A percentile compares a stretch with the other conserved stretches of the same genome.
phyloP scores from a whole-genome alignment of 2,329 filamentous ascomycete species.

The Paraconiothyrium sp. region DNA sequence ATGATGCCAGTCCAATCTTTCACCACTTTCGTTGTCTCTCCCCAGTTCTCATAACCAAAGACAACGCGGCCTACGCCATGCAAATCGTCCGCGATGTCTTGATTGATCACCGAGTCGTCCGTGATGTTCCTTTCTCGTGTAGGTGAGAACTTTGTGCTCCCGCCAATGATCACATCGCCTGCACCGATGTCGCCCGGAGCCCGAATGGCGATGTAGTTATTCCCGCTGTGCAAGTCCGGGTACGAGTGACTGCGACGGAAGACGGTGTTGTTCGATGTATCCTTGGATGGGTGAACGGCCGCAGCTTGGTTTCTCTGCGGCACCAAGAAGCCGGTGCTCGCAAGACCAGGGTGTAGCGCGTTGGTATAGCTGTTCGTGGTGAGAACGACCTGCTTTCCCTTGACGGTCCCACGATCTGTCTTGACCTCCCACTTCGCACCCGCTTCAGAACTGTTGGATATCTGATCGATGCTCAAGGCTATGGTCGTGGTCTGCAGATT shows the following conservation, averaged over 20 bases:
- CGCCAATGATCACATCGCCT: constrained; percentile 15
- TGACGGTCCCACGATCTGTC: constrained; percentile 14
- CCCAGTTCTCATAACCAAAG: constrained; percentile 15
- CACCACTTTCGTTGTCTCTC: constrained; percentile 7
- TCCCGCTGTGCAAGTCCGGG: constrained; percentile 11
- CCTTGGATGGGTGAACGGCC: constrained; percentile 9
- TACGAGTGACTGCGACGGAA: constrained; percentile 14
- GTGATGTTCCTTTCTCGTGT: constrained; percentile 13
- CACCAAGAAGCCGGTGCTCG: constrained; percentile 9
- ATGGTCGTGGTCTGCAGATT: constrained; percentile 14
- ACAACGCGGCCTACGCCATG: constrained; percentile 13
- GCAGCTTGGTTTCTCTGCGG: constrained; percentile 13
- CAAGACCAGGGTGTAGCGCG: constrained; percentile 13
- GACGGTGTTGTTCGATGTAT: constrained; percentile 11
- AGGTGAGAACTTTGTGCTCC: constrained; percentile 14
- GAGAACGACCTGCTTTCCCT: constrained; percentile 8
- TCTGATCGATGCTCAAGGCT: background rate
- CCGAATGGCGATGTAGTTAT: constrained; percentile 16
- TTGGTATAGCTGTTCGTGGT: constrained; percentile 16
- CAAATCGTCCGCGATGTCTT: constrained; percentile 11
- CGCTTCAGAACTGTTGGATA: background rate
- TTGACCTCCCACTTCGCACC: constrained; percentile 22
- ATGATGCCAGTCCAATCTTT: constrained; percentile 14
- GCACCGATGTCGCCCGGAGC: constrained; percentile 11
- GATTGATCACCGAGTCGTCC: constrained; percentile 12